Evolutionary conservation across 345 rosid genomes (phyloP).

Genomic region (Gossypium raimondii): DNA sequence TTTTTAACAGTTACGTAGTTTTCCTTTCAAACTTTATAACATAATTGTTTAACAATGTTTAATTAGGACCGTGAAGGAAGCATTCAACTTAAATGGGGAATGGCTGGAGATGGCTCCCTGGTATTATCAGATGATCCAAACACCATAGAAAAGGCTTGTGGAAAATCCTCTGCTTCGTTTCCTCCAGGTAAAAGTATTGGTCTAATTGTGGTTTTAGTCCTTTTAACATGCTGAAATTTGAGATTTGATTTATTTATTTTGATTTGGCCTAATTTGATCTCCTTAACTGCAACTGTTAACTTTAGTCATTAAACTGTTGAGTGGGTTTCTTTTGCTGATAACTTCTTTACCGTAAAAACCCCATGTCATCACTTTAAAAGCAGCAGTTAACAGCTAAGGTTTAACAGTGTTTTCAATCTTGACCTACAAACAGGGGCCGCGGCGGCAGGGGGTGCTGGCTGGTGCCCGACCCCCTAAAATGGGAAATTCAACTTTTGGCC

Average conservation of each 20-base stretch:
- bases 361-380: too few species aligned
- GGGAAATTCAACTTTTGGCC: too few species aligned
- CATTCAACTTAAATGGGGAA: conserved; percentile 45
- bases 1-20: neutral
- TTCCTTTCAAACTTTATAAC: neutral
- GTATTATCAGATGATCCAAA: conserved; percentile 45
- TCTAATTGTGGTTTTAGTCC: neutral
- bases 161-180: conserved; percentile 54
- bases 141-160: conserved; percentile 48
- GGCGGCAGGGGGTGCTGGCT: too few species aligned
- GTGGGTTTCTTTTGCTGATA: too few species aligned
- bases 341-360: too few species aligned
- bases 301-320: too few species aligned
- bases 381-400: too few species aligned
- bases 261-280: neutral
- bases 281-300: too few species aligned
- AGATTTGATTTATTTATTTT: neutral
- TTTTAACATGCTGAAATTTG: neutral
- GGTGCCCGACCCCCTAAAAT: too few species aligned
- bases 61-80: conserved; percentile 38
- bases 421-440: too few species aligned
- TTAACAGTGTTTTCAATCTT: too few species aligned
- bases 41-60: neutral
- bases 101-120: conserved; percentile 45
- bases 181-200: conserved; percentile 37